Evolutionary conservation across 2,329 filamentous ascomycete species (phyloP), one percentile per base, ranked within the genome.

Genomic region (Akanthomyces uredinophilus): DNA sequence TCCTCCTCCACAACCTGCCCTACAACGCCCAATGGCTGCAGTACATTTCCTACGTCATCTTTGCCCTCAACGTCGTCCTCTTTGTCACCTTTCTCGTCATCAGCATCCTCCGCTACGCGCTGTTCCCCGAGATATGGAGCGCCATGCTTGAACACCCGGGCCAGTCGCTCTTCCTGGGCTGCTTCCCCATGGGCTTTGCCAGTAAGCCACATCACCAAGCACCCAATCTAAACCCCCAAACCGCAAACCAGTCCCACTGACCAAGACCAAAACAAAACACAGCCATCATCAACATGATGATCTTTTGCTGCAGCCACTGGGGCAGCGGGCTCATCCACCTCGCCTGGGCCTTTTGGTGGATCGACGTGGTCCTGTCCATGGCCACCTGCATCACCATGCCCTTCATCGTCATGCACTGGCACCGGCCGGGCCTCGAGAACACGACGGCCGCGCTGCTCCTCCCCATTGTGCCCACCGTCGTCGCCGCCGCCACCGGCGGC

Each of bases 161-260:
- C 1, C 86, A 91, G 68, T 87, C 84, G 1, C 77, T 91, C 59
- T 91, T 91, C 66, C 74, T 91, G 4, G 88, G 84, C 0, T 87
- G 85, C 0, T 81, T 89, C 37, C 87, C 87, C 0, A 90, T 90
- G 85, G 87, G 81, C 0, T 81, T 90, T 63, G 83, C 86, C 0
- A 90, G 75, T 77, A 64, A 64, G 72, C 5, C 18, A 41, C 32
- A 29, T n/a, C n/a, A n/a, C n/a, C n/a, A n/a, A n/a, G n/a, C n/a
- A n/a, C n/a, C n/a, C n/a, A n/a, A n/a, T n/a, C n/a, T n/a, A n/a
- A n/a, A n/a, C 35, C 35, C 51, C n/a, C 32, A 3, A 41, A 18
- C 39, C 39, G n/a, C 1, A 41, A 35, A 37, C 46, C 47, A 5
- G 53, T n/a, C n/a, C n/a, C n/a, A n/a, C 10, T 14, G 5, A 27